Percentiles rank a stretch among this genome's conserved stretches.
These are phyloP conservation scores for Coniophora puteana DNA, from an alignment of 1,284 basidiomycete species.

Conservation along the genomic window DNA sequence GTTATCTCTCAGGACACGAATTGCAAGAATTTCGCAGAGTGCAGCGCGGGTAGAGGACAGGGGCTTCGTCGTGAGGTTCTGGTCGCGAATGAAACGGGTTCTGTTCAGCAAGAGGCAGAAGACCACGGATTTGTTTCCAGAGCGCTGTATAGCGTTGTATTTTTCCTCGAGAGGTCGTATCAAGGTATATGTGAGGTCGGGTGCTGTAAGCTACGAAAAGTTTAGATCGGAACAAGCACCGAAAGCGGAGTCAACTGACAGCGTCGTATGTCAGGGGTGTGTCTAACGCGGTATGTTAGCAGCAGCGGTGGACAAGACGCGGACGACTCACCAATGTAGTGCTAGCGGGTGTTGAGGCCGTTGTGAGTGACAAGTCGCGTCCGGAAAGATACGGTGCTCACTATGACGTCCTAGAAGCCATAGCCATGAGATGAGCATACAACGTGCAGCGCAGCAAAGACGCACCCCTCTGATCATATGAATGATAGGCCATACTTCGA, in stretches of 20 bases:
- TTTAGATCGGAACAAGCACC: conserved; percentile 11
- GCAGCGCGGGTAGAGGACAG: conserved; percentile 75
- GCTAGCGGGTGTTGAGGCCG: conserved; percentile 12
- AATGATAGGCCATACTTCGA: conserved; percentile 72
- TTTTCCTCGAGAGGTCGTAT: conserved; percentile 73
- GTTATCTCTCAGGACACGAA: conserved; percentile 75
- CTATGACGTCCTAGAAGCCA: conserved; percentile 52
- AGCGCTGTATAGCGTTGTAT: conserved; percentile 59
- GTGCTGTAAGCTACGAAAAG: conserved; percentile 58
- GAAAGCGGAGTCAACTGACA: conserved; percentile 14
- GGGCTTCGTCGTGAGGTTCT: conserved; percentile 59
- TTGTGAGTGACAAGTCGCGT: conserved; percentile 9
- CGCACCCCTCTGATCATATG: conserved; percentile 62
- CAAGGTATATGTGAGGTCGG: conserved; percentile 86
- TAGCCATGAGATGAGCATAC: conserved; percentile 3
- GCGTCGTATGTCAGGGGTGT: conserved; percentile 27
- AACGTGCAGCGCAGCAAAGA: conserved; percentile 4
- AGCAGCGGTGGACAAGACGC: not conserved
- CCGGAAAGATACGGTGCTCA: conserved; percentile 25
- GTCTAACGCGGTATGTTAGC: conserved; percentile 11
- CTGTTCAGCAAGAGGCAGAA: conserved; percentile 90
- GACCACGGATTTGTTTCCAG: conserved; percentile 71
- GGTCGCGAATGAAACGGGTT: conserved; percentile 79
- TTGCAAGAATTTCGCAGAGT: conserved; percentile 89
- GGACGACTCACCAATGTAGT: conserved; percentile 24